A percentile compares a stretch with the other conserved stretches of the same genome.
phyloP scores from a whole-genome alignment of 163 green algal species.

The Chloromonas sp. region DNA sequence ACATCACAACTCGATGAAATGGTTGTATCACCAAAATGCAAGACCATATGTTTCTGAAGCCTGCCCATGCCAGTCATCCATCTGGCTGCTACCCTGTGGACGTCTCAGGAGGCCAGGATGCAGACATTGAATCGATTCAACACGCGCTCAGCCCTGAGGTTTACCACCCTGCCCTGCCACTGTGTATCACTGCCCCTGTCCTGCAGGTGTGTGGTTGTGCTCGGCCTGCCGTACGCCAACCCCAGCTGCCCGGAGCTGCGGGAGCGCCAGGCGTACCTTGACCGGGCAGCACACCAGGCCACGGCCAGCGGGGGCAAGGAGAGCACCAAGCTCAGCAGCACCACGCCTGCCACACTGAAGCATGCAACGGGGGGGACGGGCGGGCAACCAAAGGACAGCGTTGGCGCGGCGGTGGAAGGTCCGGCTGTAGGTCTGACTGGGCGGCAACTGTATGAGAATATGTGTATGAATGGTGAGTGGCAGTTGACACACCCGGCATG shows the following conservation, averaged over 20 bases:
- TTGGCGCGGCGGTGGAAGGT: not conserved
- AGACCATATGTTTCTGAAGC: not conserved
- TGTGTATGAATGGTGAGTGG: slow-evolving; percentile 81
- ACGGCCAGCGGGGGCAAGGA: no score
- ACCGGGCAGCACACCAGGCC: slow-evolving; percentile 1
- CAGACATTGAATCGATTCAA: no score
- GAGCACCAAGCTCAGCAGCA: no score
- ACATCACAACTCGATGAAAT: not conserved
- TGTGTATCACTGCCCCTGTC: not conserved
- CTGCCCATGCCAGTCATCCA: no score
- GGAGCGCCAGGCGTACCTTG: slow-evolving; percentile 61
- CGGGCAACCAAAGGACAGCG: no score
- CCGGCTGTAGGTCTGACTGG: slow-evolving; percentile 13
- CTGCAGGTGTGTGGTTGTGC: slow-evolving; percentile 81
- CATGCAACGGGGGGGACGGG: no score
- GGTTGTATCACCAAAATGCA: not conserved
- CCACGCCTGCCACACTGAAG: no score
- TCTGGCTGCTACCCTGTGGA: no score
- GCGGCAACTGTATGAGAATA: slow-evolving; percentile 78
- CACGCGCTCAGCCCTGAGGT: no score
- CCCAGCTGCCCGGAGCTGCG: slow-evolving; percentile 82
- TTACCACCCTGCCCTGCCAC: no score
- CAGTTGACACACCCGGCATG: no score
- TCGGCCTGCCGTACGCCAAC: slow-evolving; percentile 94
- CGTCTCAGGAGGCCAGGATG: no score